phyloP scores from a whole-genome alignment of 805 yeast species.

The Metschnikowia kofuensis region DNA sequence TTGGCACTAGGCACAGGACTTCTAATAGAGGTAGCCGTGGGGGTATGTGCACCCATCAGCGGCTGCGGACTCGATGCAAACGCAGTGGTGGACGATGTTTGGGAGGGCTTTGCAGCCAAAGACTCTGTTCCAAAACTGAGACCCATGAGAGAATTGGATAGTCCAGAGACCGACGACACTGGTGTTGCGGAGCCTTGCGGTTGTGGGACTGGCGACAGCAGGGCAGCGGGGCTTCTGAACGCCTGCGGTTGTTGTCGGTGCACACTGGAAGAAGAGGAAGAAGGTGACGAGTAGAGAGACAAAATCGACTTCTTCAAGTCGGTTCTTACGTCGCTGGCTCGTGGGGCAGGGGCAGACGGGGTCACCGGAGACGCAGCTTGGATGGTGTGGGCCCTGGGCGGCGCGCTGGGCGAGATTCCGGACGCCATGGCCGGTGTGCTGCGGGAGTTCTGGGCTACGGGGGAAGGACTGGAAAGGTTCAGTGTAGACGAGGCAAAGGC shows the following conservation, averaged over 20 bases:
- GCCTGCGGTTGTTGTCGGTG: conserved; percentile 3
- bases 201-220: conserved; percentile 7
- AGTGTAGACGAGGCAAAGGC: conserved; percentile 32
- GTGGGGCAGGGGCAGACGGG: conserved; percentile 1
- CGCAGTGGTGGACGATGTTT: conserved; percentile 2
- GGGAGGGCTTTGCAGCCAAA: conserved; percentile 1
- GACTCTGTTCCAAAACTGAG: conserved; percentile 18
- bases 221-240: conserved; percentile 9
- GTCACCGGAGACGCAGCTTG: conserved; percentile 12
- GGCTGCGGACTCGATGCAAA: conserved; percentile 6
- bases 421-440: not conserved
- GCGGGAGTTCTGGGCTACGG: not conserved
- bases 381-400: conserved; percentile 11
- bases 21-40: not conserved
- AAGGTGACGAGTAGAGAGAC: conserved; percentile 70
- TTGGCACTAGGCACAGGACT: not conserved
- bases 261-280: conserved; percentile 43
- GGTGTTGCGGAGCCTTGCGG: not conserved
- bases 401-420: conserved; percentile 8
- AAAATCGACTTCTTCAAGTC: conserved; percentile 90
- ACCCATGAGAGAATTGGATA: conserved; percentile 22
- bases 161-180: conserved; percentile 8
- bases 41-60: conserved; percentile 1
- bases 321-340: conserved; percentile 9
- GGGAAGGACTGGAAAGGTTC: conserved; percentile 1